Conservation (phyloP, 2,329 filamentous ascomycete species). For the Herpotrichia juniperi region DNA sequence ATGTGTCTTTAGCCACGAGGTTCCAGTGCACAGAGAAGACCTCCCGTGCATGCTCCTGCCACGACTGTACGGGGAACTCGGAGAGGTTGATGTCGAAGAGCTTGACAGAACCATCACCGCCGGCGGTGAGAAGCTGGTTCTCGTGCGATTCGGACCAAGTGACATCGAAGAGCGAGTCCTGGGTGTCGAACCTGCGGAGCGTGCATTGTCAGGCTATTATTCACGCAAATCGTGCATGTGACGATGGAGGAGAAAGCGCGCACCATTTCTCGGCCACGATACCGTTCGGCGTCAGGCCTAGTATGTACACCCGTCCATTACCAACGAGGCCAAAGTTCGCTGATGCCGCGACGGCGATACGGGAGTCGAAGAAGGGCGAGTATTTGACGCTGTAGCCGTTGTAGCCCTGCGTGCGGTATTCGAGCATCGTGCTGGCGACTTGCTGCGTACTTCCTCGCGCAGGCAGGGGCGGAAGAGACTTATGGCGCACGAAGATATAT, state of each 20-base stretch:
- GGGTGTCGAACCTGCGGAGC: constrained; percentile 80
- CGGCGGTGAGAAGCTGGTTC: constrained; percentile 87
- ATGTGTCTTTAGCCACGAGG: constrained; percentile 85
- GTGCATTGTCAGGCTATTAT: not conserved
- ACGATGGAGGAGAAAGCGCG: constrained; percentile 6
- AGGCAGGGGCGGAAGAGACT: not conserved
- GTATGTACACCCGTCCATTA: constrained; percentile 86
- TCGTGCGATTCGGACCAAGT: constrained; percentile 97
- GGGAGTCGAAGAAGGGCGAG: constrained; percentile 96
- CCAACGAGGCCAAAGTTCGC: constrained; percentile 97
- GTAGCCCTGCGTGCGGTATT: constrained; percentile 91
- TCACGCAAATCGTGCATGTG: not conserved
- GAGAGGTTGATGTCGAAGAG: constrained; percentile 84
- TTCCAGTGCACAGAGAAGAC: constrained; percentile 95
- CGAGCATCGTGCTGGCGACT: constrained; percentile 69
- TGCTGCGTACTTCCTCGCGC: not conserved
- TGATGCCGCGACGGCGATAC: constrained; percentile 87
- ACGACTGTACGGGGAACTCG: constrained; percentile 87
- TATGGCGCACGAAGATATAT: not conserved
- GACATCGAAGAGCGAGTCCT: constrained; percentile 94
- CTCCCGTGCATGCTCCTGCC: constrained; percentile 91
- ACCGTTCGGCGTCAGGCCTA: constrained; percentile 82
- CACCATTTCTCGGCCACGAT: constrained; percentile 85
- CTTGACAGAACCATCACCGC: constrained; percentile 93
- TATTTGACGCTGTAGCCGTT: constrained; percentile 98